These are phyloP conservation scores for Lyophyllum semitale DNA, from an alignment of 768 basidiomycete species.

Conservation along the genomic window DNA sequence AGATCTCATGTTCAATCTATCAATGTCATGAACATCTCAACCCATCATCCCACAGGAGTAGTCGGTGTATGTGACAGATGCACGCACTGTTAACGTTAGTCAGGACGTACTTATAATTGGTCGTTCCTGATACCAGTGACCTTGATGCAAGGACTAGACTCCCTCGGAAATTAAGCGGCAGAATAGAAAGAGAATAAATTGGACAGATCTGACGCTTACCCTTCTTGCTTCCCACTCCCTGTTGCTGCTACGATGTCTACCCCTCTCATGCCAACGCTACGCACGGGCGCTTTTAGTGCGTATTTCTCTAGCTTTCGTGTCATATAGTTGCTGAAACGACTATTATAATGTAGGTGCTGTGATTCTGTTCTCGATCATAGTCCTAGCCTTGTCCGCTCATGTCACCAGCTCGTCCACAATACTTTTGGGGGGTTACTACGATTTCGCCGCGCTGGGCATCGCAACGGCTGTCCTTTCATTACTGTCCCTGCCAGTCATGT, in stretches of 20 bases:
- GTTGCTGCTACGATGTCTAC: slow-evolving; percentile 10
- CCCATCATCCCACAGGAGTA: too few relatives aligned
- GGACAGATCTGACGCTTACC: not conserved
- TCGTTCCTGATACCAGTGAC: too few relatives aligned
- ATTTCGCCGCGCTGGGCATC: slow-evolving; percentile 36
- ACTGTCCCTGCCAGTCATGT: slow-evolving; percentile 42
- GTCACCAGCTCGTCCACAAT: slow-evolving; percentile 22
- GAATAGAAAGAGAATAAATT: slow-evolving; percentile 1
- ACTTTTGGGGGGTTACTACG: slow-evolving; percentile 22
- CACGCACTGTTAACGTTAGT: too few relatives aligned
- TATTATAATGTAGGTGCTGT: slow-evolving; percentile 11
- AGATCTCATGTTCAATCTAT: too few relatives aligned
- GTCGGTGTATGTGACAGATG: too few relatives aligned
- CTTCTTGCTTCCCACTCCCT: not conserved
- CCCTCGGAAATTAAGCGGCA: not conserved
- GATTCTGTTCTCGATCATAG: slow-evolving; percentile 27
- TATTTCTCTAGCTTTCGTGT: not conserved
- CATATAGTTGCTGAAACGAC: not conserved
- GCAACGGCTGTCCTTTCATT: slow-evolving; percentile 39
- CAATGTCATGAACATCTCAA: too few relatives aligned
- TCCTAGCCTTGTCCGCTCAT: slow-evolving; percentile 25
- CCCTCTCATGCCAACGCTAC: slow-evolving; percentile 18
- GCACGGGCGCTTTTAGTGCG: slow-evolving; percentile 20
- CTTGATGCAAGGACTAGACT: not conserved
- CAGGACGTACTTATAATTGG: too few relatives aligned